Conservation (phyloP, 2,329 filamentous ascomycete species). For the Didymella pinodella region DNA sequence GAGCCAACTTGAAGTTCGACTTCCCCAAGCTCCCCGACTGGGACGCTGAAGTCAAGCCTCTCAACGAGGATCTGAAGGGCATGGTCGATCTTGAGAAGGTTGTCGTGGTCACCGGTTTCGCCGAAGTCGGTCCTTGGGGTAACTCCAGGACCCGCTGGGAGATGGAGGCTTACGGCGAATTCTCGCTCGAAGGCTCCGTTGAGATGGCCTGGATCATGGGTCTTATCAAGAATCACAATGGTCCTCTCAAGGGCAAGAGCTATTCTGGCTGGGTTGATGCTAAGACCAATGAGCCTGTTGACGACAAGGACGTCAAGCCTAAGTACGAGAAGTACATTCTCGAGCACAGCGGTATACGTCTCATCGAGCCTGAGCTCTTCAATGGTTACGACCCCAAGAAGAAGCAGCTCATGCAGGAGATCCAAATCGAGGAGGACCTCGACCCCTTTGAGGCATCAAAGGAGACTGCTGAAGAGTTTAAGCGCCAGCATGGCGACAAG, state of each 20-base stretch:
- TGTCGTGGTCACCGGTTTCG: constrained; percentile 95
- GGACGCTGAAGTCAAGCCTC: constrained; percentile 87
- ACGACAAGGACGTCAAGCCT: constrained; percentile 96
- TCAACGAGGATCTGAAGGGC: constrained; percentile 87
- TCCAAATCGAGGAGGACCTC: constrained; percentile 95
- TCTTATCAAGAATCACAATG: constrained; percentile 98
- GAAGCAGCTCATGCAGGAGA: constrained; percentile 97
- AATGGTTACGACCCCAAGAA: constrained; percentile 96
- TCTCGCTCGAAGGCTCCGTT: constrained; percentile 96
- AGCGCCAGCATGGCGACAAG: constrained; percentile 95
- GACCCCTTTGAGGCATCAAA: constrained; percentile 97
- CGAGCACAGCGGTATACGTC: constrained; percentile 94
- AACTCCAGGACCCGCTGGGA: constrained; percentile 98
- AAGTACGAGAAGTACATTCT: constrained; percentile 98
- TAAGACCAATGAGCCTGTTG: constrained; percentile 93
- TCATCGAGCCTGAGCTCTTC: constrained; percentile 97
- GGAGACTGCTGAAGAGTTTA: constrained; percentile 97
- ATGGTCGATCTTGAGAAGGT: constrained; percentile 99
- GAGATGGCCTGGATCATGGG: constrained; percentile 99
- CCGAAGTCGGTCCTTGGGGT: constrained; percentile 96
- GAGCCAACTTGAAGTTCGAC: constrained; percentile 97
- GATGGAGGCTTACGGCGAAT: constrained; percentile 97
- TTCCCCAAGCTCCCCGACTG: constrained; percentile 92
- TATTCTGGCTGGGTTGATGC: constrained; percentile 97
- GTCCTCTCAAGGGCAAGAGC: constrained; percentile 90